These are phyloP conservation scores for Verticillium nubilum DNA, from an alignment of 2,329 filamentous ascomycete species.

Conservation along the genomic window DNA sequence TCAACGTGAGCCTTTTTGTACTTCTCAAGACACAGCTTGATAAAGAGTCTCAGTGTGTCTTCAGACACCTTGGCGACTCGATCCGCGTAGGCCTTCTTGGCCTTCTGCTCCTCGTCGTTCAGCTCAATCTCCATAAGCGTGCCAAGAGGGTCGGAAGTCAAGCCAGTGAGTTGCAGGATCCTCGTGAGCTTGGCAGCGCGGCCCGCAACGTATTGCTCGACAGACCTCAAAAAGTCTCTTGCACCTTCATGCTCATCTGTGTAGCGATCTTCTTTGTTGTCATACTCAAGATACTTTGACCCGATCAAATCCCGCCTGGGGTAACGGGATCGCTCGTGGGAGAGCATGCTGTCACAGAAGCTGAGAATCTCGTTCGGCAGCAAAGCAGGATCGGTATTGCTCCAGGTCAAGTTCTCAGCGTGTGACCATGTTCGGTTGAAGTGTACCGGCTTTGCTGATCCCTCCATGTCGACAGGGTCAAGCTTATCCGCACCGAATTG, in stretches of 20 bases:
- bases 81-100: constrained; percentile 45
- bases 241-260: constrained; percentile 79
- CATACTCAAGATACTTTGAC: constrained; percentile 59
- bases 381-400: constrained; percentile 69
- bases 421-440: constrained; percentile 90
- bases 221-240: constrained; percentile 73
- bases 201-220: constrained; percentile 65
- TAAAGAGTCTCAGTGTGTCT: constrained; percentile 68
- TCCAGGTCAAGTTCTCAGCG: constrained; percentile 68
- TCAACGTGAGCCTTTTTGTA: constrained; percentile 89
- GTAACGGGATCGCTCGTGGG: constrained; percentile 61
- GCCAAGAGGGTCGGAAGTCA: constrained; percentile 17
- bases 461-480: constrained; percentile 97
- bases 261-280: constrained; percentile 61
- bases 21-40: constrained; percentile 78
- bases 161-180: constrained; percentile 9
- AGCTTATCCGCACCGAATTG: constrained; percentile 95
- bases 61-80: constrained; percentile 80
- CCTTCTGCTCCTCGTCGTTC: constrained; percentile 16
- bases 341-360: constrained; percentile 63
- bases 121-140: constrained; percentile 13
- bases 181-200: constrained; percentile 51
- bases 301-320: constrained; percentile 55
- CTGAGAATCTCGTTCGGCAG: constrained; percentile 67
- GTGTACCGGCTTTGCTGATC: constrained; percentile 83